These are phyloP conservation scores for Hirschioporus abietinus DNA, from an alignment of 768 basidiomycete genomes.

Conservation along the genomic window DNA sequence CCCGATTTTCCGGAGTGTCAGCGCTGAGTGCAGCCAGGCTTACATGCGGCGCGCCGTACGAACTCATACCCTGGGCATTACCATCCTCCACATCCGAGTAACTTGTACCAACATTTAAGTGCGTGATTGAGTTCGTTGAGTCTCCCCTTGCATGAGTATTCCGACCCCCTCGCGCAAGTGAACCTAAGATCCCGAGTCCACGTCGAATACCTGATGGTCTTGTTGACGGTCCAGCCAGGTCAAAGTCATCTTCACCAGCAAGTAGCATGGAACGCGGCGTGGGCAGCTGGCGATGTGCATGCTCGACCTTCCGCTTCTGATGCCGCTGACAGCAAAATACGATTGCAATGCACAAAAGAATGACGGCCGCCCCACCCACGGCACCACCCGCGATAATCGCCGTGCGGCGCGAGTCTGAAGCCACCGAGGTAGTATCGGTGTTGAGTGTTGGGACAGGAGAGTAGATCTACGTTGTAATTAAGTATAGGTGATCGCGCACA, in stretches of 20 bases:
- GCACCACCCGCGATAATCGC: not conserved
- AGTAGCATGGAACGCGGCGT: not conserved
- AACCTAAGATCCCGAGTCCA: not conserved
- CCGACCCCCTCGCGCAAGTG: not conserved
- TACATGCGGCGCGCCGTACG: not conserved
- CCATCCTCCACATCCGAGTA: not conserved
- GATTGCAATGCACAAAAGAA: not conserved
- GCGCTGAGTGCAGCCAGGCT: not conserved
- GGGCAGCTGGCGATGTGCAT: not conserved
- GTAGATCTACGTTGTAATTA: not conserved
- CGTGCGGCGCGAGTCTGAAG: not conserved
- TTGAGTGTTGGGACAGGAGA: conserved; percentile 3
- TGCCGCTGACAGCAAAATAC: not conserved
- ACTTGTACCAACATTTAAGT: not conserved
- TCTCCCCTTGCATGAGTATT: not conserved
- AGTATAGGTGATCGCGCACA: not conserved
- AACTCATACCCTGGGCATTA: not conserved
- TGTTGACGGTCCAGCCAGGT: not conserved
- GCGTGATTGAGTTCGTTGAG: not conserved
- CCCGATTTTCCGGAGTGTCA: not conserved
- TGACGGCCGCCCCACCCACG: not conserved
- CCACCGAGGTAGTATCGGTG: not conserved
- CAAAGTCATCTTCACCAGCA: conserved; percentile 5
- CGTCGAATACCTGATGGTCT: not conserved
- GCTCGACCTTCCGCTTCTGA: not conserved